Evolutionary conservation across 1,139 yeast species (phyloP).

Genomic region (Suhomyces maxii): DNA sequence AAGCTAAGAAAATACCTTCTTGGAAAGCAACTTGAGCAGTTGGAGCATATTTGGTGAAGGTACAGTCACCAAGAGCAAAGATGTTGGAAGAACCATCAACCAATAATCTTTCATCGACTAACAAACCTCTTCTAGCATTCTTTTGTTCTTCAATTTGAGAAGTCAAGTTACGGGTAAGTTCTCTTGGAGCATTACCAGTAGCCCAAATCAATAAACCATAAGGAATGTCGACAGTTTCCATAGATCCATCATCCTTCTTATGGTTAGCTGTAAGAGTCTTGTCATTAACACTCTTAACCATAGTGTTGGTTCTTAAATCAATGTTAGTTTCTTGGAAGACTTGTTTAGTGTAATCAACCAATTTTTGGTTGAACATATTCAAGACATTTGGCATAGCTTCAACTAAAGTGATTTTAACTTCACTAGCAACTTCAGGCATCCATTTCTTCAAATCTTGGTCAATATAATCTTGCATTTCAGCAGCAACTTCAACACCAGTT

Average conservation of each 20-base stretch:
- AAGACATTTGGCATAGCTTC: slow-evolving; percentile 92
- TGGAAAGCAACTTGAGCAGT: slow-evolving; percentile 98
- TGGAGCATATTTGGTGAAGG: slow-evolving; percentile 87
- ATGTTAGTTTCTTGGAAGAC: slow-evolving; percentile 80
- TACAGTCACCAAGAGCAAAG: slow-evolving; percentile 93
- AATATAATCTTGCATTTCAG: slow-evolving; percentile 90
- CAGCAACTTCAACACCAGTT: slow-evolving; percentile 96
- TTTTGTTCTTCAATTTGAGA: slow-evolving; percentile 76
- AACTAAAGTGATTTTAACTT: slow-evolving; percentile 77
- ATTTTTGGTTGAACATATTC: slow-evolving; percentile 81
- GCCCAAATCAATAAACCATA: slow-evolving; percentile 97
- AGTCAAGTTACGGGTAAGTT: slow-evolving; percentile 67
- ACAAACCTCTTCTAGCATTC: slow-evolving; percentile 84
- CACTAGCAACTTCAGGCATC: slow-evolving; percentile 84
- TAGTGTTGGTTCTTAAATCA: slow-evolving; percentile 75
- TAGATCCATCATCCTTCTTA: slow-evolving; percentile 62
- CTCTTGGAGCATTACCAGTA: slow-evolving; percentile 92
- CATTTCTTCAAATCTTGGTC: slow-evolving; percentile 86
- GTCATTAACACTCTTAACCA: slow-evolving; percentile 81
- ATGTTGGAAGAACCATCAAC: slow-evolving; percentile 83
- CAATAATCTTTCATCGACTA: slow-evolving; percentile 79
- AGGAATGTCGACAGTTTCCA: slow-evolving; percentile 65
- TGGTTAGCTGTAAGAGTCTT: slow-evolving; percentile 68
- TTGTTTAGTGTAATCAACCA: slow-evolving; percentile 81
- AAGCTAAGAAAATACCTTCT: slow-evolving; percentile 83